A percentile compares a stretch with the other conserved stretches of the same genome.
Evolutionary conservation across 306 rosid genomes (phyloP).

Genomic region (Herpetospermum pedunculosum): DNA sequence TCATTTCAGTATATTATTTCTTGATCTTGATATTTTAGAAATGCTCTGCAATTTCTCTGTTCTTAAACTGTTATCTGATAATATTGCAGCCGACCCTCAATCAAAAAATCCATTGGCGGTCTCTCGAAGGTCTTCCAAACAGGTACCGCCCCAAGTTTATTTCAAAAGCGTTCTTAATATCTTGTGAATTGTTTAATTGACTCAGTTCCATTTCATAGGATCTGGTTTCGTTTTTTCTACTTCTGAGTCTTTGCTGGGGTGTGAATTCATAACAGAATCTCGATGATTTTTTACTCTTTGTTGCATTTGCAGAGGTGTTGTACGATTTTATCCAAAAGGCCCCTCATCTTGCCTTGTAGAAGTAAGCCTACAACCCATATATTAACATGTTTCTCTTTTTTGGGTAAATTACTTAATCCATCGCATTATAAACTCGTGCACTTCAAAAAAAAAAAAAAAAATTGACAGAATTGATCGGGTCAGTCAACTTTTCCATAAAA

Average conservation of each 20-base stretch:
- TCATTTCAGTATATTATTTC: not conserved
- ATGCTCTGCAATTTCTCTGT: not conserved
- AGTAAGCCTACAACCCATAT: slow-evolving; percentile 39
- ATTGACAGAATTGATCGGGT: no score
- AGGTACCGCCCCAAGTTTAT: slow-evolving; percentile 27
- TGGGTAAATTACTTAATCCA: not conserved
- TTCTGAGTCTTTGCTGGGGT: not conserved
- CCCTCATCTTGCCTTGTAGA: slow-evolving; percentile 70
- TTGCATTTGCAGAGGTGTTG: slow-evolving; percentile 84
- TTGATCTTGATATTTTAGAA: slow-evolving; percentile 4
- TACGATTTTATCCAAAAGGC: slow-evolving; percentile 88
- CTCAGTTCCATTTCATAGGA: not conserved
- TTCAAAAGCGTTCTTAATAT: not conserved
- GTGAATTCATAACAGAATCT: not conserved
- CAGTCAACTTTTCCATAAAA: no score
- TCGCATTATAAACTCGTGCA: not conserved
- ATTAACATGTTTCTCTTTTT: not conserved
- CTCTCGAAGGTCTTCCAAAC: slow-evolving; percentile 92
- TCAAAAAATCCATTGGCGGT: slow-evolving; percentile 96
- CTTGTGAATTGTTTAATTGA: not conserved
- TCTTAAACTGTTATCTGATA: not conserved
- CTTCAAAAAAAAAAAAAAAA: no score
- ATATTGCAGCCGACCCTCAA: slow-evolving; percentile 76
- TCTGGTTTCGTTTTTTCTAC: not conserved
- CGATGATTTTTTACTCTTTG: slow-evolving; percentile 21